Evolutionary conservation across 2,329 filamentous ascomycete genomes (phyloP).

Genomic region (Triangularia verruculosa): DNA sequence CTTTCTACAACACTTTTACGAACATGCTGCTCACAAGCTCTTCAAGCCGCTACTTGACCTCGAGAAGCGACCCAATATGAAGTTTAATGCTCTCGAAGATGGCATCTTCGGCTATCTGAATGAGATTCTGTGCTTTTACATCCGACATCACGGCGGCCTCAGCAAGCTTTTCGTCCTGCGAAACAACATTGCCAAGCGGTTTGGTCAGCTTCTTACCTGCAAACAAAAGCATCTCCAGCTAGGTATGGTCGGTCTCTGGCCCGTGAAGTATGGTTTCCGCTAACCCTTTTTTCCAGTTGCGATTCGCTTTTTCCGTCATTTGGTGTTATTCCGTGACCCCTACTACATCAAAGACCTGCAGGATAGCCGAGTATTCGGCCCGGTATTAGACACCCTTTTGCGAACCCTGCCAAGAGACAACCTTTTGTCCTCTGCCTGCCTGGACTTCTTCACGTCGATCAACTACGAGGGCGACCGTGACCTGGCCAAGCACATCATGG

Average conservation of each 20-base stretch:
- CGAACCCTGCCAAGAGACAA: slow-evolving; percentile 90
- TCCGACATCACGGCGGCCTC: slow-evolving; percentile 80
- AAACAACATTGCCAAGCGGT: slow-evolving; percentile 72
- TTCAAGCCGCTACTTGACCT: slow-evolving; percentile 85
- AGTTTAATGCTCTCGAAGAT: slow-evolving; percentile 77
- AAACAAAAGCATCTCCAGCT: slow-evolving; percentile 91
- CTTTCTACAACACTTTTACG: slow-evolving; percentile 87
- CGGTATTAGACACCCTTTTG: slow-evolving; percentile 79
- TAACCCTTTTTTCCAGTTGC: slow-evolving; percentile 57
- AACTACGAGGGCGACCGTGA: slow-evolving; percentile 78
- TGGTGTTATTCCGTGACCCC: slow-evolving; percentile 82
- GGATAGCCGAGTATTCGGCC: slow-evolving; percentile 75
- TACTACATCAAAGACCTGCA: slow-evolving; percentile 86
- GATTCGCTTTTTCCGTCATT: slow-evolving; percentile 87
- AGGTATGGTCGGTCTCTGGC: slow-evolving; percentile 54
- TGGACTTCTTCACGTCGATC: slow-evolving; percentile 92
- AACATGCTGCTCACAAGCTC: slow-evolving; percentile 76
- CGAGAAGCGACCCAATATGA: slow-evolving; percentile 64
- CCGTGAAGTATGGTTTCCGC: neutral
- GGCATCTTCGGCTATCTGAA: slow-evolving; percentile 89
- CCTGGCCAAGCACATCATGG: slow-evolving; percentile 78
- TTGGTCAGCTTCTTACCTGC: slow-evolving; percentile 77
- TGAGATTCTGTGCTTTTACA: slow-evolving; percentile 90
- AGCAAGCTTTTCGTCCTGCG: slow-evolving; percentile 85
- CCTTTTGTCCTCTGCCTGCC: slow-evolving; percentile 84